phyloP scores from a whole-genome alignment of 2,329 filamentous ascomycete species.

The Colletotrichum sp. region DNA sequence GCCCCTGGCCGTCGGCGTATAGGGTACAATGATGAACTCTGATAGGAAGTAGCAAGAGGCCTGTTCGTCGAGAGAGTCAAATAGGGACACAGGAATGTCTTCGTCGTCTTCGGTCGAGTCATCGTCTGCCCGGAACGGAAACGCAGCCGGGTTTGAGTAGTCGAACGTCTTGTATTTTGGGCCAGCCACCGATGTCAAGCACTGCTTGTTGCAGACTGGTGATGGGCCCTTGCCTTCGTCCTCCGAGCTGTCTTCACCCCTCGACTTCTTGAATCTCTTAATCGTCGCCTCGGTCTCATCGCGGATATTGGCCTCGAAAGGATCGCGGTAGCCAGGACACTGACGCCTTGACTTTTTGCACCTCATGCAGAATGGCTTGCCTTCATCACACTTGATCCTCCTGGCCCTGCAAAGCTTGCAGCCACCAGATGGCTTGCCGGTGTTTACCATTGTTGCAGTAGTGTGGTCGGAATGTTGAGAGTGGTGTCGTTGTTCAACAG shows the following conservation, averaged over 20 bases:
- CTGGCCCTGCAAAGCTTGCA: constrained; percentile 28
- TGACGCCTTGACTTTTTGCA: constrained; percentile 27
- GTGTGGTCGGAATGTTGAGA: neutral
- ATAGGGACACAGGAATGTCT: constrained; percentile 9
- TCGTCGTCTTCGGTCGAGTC: constrained; percentile 9
- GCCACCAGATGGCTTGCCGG: constrained; percentile 28
- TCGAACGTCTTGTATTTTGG: constrained; percentile 18
- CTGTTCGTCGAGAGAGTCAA: constrained; percentile 16
- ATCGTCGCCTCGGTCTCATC: constrained; percentile 29
- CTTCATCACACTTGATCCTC: constrained; percentile 29
- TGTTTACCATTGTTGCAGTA: constrained; percentile 26
- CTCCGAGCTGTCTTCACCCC: constrained; percentile 16
- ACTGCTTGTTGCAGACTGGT: constrained; percentile 15
- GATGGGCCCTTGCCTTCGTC: constrained; percentile 3
- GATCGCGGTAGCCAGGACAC: constrained; percentile 28
- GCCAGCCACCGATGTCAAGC: constrained; percentile 8
- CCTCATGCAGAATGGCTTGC: constrained; percentile 27
- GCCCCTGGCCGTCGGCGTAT: neutral
- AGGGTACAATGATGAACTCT: constrained; percentile 21
- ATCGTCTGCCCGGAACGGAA: constrained; percentile 8
- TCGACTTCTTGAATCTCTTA: constrained; percentile 22
- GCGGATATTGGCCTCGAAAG: constrained; percentile 29
- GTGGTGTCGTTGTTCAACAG: neutral
- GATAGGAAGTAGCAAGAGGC: constrained; percentile 23
- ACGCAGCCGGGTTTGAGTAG: constrained; percentile 7